Percentiles rank a stretch among this genome's conserved stretches.
Conservation (phyloP, 2,329 filamentous ascomycete species). For the Epichloe elymi region DNA sequence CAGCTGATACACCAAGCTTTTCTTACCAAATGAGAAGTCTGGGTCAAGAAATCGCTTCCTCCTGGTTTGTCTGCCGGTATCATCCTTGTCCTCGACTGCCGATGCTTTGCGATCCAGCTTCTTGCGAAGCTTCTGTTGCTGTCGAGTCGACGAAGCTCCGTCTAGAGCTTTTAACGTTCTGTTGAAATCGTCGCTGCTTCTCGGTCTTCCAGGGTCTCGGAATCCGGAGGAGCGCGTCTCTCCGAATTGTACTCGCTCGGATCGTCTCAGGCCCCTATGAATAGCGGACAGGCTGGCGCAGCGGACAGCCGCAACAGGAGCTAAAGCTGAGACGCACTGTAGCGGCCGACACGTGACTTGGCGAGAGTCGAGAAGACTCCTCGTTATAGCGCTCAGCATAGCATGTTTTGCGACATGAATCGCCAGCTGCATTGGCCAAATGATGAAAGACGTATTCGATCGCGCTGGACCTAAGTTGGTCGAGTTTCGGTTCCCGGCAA, state of each 20-base stretch:
- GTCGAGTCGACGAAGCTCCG: constrained; percentile 17
- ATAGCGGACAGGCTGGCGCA: constrained; percentile 48
- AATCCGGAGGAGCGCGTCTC: constrained; percentile 7
- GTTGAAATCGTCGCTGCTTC: constrained; percentile 3
- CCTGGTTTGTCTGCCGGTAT: constrained; percentile 28
- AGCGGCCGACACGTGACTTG: constrained; percentile 6
- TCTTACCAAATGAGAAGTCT: constrained; percentile 36
- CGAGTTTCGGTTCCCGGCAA: background rate
- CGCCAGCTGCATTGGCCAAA: constrained; percentile 1
- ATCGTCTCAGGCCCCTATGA: constrained; percentile 46
- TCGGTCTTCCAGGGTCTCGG: constrained; percentile 6
- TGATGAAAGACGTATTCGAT: background rate
- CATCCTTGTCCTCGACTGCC: constrained; percentile 20
- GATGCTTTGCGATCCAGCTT: constrained; percentile 32
- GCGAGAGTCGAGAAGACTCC: constrained; percentile 12
- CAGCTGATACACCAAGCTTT: constrained; percentile 40
- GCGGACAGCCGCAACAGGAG: constrained; percentile 9
- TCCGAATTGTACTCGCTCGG: constrained; percentile 23
- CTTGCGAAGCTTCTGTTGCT: constrained; percentile 35
- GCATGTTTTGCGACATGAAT: constrained; percentile 9
- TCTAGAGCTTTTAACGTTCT: constrained; percentile 16
- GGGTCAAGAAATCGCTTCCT: constrained; percentile 40
- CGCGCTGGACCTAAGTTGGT: background rate
- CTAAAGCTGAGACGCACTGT: background rate
- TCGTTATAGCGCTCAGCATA: constrained; percentile 16